Percentiles rank a stretch among this genome's conserved stretches.
Evolutionary conservation across 768 basidiomycete species (phyloP).

Genomic region (Collybiopsis luxurians): DNA sequence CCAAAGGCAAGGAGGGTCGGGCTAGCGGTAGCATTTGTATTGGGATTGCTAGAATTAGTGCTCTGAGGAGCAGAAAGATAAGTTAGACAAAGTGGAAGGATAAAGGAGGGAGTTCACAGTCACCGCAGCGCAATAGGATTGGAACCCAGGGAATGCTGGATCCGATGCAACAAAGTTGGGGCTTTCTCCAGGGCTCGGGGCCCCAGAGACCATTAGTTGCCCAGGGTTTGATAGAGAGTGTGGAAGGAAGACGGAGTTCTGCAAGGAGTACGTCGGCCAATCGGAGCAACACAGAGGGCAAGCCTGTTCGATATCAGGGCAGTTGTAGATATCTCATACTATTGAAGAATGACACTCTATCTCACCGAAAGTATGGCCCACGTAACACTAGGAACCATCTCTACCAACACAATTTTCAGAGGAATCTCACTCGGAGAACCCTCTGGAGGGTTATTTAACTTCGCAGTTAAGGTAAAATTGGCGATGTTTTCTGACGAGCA

Average conservation of each 20-base stretch:
- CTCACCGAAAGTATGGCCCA: constrained; percentile 41
- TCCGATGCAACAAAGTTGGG: constrained; percentile 43
- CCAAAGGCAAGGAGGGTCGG: constrained; percentile 35
- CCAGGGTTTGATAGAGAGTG: constrained; percentile 34
- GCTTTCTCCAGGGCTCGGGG: constrained; percentile 37
- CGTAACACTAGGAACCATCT: constrained; percentile 35
- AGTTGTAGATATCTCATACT: too few relatives aligned
- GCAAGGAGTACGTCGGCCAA: constrained; percentile 36
- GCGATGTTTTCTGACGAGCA: constrained; percentile 29
- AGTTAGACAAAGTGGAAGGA: not conserved
- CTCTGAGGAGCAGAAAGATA: not conserved
- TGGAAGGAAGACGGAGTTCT: constrained; percentile 38
- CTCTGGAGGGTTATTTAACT: constrained; percentile 32
- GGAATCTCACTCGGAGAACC: constrained; percentile 24
- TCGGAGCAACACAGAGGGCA: constrained; percentile 41
- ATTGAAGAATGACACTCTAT: too few relatives aligned
- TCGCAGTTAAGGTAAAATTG: constrained; percentile 36
- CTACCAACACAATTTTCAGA: constrained; percentile 33
- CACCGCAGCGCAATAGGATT: constrained; percentile 39
- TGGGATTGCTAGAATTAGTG: constrained; percentile 16
- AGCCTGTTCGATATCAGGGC: too few relatives aligned
- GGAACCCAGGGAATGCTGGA: constrained; percentile 40
- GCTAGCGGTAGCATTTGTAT: constrained; percentile 21
- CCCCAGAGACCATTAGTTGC: constrained; percentile 36
- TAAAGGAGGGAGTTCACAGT: not conserved